These are phyloP conservation scores for Cladobotryum mycophilum DNA, from an alignment of 2,329 filamentous ascomycete species.

Conservation along the genomic window DNA sequence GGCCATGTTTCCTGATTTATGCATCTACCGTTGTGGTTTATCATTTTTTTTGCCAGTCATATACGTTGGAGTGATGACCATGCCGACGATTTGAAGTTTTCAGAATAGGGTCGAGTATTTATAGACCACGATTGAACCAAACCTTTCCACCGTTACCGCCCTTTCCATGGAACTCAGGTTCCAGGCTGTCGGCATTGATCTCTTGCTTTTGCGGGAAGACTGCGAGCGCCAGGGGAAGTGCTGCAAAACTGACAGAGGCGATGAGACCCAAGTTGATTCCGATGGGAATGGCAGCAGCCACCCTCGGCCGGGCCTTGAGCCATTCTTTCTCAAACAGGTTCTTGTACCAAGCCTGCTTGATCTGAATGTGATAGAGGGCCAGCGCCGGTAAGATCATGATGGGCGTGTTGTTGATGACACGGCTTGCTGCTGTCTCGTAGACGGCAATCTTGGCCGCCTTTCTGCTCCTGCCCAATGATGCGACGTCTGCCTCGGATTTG, in stretches of 20 bases:
- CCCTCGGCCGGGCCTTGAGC: constrained; percentile 68
- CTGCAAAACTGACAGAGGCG: constrained; percentile 77
- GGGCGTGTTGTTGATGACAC: constrained; percentile 88
- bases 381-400: constrained; percentile 96
- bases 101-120: constrained; percentile 19
- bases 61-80: too few relatives aligned
- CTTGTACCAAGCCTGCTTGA: constrained; percentile 34
- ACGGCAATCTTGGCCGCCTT: constrained; percentile 86
- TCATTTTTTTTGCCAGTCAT: too few relatives aligned
- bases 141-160: constrained; percentile 77
- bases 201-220: constrained; percentile 89
- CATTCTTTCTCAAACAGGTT: constrained; percentile 58
- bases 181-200: constrained; percentile 67
- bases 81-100: too few relatives aligned
- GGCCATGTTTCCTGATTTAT: too few relatives aligned
- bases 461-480: constrained; percentile 76
- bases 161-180: constrained; percentile 77
- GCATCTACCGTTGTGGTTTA: too few relatives aligned
- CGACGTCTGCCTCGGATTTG: constrained; percentile 56
- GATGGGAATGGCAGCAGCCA: constrained; percentile 49
- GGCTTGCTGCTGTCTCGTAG: constrained; percentile 82
- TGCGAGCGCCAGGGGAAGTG: constrained; percentile 80
- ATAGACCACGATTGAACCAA: constrained; percentile 96
- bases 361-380: constrained; percentile 75
- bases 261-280: constrained; percentile 87